These are phyloP conservation scores for Arachnomyces sp. DNA, from an alignment of 2,329 filamentous ascomycete species.

Conservation along the genomic window DNA sequence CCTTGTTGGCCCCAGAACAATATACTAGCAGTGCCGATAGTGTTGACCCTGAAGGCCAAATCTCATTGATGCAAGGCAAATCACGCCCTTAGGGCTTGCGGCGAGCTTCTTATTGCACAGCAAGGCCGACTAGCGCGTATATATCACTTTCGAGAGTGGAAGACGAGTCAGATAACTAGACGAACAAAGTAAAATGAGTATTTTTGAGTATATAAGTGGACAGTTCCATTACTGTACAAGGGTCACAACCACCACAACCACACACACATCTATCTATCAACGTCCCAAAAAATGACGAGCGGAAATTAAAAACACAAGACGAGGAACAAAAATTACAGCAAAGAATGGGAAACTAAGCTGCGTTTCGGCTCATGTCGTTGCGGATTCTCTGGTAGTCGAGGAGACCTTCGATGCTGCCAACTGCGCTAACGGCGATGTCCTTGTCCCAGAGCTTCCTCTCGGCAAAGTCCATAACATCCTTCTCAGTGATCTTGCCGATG, in stretches of 20 bases:
- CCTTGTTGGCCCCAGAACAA: too few species aligned
- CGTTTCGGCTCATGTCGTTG: conserved; percentile 79
- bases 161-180: too few species aligned
- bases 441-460: conserved; percentile 95
- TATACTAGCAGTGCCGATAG: too few species aligned
- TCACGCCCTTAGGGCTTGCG: too few species aligned
- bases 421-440: conserved; percentile 86
- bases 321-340: neutral
- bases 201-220: conserved; percentile 24
- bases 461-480: conserved; percentile 95
- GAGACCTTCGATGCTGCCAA: conserved; percentile 82
- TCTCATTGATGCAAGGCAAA: too few species aligned
- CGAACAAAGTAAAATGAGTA: conserved; percentile 17
- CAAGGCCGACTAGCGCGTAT: too few species aligned
- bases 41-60: too few species aligned
- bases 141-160: too few species aligned
- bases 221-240: conserved; percentile 26
- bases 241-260: conserved; percentile 19
- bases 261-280: conserved; percentile 23
- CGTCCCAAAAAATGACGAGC: conserved; percentile 8
- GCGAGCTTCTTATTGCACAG: too few species aligned
- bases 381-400: conserved; percentile 49
- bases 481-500: conserved; percentile 81
- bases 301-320: conserved; percentile 1
- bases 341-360: conserved; percentile 20